Evolutionary conservation across 805 yeast genomes (phyloP).

Genomic region (Kodamaea jinghongensis): DNA sequence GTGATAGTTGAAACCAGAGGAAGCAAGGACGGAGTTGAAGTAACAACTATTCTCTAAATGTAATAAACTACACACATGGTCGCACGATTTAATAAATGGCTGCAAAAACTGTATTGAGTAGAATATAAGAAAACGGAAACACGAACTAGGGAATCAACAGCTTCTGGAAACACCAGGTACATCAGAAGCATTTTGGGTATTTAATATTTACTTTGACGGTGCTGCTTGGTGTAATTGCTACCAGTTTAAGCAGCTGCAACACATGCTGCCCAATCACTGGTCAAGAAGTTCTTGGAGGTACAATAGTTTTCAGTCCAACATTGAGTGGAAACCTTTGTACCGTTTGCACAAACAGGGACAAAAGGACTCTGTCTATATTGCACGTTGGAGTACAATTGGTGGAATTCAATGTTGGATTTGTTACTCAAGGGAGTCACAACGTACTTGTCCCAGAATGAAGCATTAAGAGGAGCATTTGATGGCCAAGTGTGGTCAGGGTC

Average conservation of each 20-base stretch:
- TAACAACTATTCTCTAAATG: conserved; percentile 19
- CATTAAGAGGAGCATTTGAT: conserved; percentile 55
- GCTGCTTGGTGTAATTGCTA: too few species aligned
- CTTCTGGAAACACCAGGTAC: too few species aligned
- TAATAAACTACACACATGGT: too few species aligned
- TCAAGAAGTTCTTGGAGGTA: conserved; percentile 34
- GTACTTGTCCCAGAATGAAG: conserved; percentile 59
- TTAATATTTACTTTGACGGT: too few species aligned
- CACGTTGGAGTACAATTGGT: conserved; percentile 49
- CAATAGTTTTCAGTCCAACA: conserved; percentile 37
- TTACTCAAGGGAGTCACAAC: conserved; percentile 47
- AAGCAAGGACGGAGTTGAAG: conserved; percentile 28
- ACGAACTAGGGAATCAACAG: too few species aligned
- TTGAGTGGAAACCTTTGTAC: conserved; percentile 11
- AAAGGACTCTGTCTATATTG: conserved; percentile 56
- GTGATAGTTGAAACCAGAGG: conserved; percentile 16
- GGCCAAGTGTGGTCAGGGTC: conserved; percentile 58
- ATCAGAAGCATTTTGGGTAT: too few species aligned
- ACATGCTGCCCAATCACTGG: conserved; percentile 19
- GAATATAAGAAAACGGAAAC: too few species aligned
- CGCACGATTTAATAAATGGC: too few species aligned
- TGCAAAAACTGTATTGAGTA: too few species aligned
- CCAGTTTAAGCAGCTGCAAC: too few species aligned
- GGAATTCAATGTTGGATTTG: conserved; percentile 35
- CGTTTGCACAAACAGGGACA: conserved; percentile 45